Percentiles rank a stretch among this genome's conserved stretches.
phyloP scores from a whole-genome alignment of 805 yeast species.

The Kluyveromyces wickerhamii region DNA sequence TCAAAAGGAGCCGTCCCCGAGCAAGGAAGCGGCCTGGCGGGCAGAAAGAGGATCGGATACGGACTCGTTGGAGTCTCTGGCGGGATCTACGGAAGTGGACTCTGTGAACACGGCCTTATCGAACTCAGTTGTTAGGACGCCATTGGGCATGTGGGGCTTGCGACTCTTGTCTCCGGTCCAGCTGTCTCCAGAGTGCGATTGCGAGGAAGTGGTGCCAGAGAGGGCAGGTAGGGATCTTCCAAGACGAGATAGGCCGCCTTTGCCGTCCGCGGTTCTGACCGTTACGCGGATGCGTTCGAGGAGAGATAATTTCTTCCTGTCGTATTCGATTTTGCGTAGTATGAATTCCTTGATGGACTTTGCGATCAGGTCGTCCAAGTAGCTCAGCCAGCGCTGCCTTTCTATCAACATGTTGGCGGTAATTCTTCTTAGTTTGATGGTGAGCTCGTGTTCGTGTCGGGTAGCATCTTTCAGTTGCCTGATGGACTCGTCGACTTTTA shows the following conservation, averaged over 20 bases:
- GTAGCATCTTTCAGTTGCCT: constrained; percentile 71
- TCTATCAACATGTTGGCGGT: constrained; percentile 82
- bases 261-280: constrained; percentile 63
- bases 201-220: constrained; percentile 29
- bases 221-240: constrained; percentile 36
- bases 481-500: constrained; percentile 86
- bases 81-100: constrained; percentile 7
- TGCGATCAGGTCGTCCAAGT: constrained; percentile 50
- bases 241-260: constrained; percentile 75
- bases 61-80: constrained; percentile 2
- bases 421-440: constrained; percentile 70
- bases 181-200: constrained; percentile 43
- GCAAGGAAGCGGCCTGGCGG: constrained; percentile 68
- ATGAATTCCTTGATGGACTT: constrained; percentile 51
- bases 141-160: constrained; percentile 13
- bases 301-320: constrained; percentile 66
- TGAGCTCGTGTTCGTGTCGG: constrained; percentile 63
- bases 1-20: constrained; percentile 69
- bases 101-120: constrained; percentile 15
- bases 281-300: constrained; percentile 67
- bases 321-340: constrained; percentile 71
- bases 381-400: constrained; percentile 40
- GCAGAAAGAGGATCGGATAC: constrained; percentile 53
- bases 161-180: constrained; percentile 50
- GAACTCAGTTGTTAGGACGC: constrained; percentile 22